Evolutionary conservation across 805 yeast genomes (phyloP).

Genomic region (Tetrapisispora arboricola): DNA sequence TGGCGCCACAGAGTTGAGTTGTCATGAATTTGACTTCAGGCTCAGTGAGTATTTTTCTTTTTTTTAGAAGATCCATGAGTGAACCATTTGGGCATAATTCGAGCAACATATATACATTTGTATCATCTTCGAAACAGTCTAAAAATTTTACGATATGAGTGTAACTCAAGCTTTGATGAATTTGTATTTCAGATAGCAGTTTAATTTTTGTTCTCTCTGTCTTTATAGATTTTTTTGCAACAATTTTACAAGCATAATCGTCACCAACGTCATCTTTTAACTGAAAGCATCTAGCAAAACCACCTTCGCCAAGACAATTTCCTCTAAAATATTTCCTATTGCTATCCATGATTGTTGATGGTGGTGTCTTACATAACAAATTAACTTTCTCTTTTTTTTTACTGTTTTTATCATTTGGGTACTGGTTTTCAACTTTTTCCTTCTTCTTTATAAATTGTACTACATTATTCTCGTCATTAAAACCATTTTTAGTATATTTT

Average conservation of each 20-base stretch:
- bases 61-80: constrained; percentile 80
- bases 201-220: constrained; percentile 78
- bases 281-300: constrained; percentile 97
- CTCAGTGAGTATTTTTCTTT: constrained; percentile 76
- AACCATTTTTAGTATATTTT: too few relatives aligned
- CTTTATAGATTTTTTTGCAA: constrained; percentile 88
- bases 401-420: constrained; percentile 23
- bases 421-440: background rate
- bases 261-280: constrained; percentile 84
- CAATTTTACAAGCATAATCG: constrained; percentile 92
- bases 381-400: constrained; percentile 85
- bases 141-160: constrained; percentile 84
- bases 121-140: constrained; percentile 95
- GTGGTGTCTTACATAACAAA: constrained; percentile 92
- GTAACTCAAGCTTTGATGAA: constrained; percentile 83
- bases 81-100: constrained; percentile 95
- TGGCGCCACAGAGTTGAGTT: constrained; percentile 91
- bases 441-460: background rate
- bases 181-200: constrained; percentile 85
- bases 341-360: constrained; percentile 80
- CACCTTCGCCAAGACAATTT: constrained; percentile 90
- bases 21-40: constrained; percentile 85
- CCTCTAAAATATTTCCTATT: constrained; percentile 91
- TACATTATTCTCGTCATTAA: background rate
- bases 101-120: constrained; percentile 82